phyloP scores from a whole-genome alignment of 139 green algal genomes.

The Coelastrella sp. region DNA sequence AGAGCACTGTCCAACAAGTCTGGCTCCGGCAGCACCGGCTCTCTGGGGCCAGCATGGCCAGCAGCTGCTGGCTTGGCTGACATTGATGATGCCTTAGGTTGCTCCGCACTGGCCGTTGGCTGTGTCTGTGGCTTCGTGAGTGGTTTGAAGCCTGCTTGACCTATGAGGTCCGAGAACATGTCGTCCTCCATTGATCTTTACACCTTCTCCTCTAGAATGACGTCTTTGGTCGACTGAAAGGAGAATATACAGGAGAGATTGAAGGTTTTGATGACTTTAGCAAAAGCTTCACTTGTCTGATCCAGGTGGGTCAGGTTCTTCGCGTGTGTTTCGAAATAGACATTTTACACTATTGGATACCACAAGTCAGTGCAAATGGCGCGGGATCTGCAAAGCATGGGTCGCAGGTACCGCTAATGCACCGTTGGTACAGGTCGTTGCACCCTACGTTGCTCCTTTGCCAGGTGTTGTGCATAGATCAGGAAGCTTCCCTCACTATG shows the following conservation, averaged over 20 bases:
- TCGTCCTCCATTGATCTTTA: slow-evolving; percentile 47
- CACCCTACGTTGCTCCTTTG: neutral
- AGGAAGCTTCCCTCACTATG: too few species aligned
- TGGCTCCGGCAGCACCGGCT: slow-evolving; percentile 47
- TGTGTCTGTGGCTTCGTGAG: slow-evolving; percentile 22
- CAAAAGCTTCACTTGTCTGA: too few species aligned
- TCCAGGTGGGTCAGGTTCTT: too few species aligned
- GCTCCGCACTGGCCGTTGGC: neutral
- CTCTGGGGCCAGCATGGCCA: neutral
- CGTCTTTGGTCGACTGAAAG: too few species aligned
- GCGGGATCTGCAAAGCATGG: too few species aligned
- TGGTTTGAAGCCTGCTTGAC: slow-evolving; percentile 29
- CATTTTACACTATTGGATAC: too few species aligned
- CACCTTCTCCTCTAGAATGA: too few species aligned
- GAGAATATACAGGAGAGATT: too few species aligned
- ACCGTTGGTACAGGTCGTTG: neutral
- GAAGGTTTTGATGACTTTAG: too few species aligned
- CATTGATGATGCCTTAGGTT: neutral
- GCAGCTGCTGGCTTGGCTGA: neutral
- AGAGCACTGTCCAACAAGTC: slow-evolving; percentile 31
- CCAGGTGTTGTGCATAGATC: too few species aligned
- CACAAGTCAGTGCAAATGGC: too few species aligned
- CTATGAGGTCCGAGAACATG: slow-evolving; percentile 46
- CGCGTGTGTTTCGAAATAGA: too few species aligned
- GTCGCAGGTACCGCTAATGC: neutral